Evolutionary conservation across 495 filamentous ascomycete species (phyloP).

Genomic region (Lasiosphaeris hirsuta): DNA sequence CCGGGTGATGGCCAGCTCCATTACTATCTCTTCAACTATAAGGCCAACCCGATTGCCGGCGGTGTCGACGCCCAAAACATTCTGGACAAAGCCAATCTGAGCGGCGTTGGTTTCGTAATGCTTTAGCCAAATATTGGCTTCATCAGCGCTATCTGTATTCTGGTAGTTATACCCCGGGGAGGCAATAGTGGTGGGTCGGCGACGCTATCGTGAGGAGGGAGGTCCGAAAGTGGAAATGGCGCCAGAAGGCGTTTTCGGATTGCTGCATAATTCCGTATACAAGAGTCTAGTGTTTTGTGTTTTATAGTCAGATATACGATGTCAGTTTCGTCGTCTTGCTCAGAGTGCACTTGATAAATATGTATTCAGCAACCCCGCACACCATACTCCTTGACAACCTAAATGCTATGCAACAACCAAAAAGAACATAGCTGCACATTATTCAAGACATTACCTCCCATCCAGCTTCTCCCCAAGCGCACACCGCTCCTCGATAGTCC

Average conservation of each 20-base stretch:
- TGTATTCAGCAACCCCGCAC: too few relatives aligned
- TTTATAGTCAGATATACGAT: too few relatives aligned
- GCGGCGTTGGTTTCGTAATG: conserved; percentile 89
- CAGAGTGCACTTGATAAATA: too few relatives aligned
- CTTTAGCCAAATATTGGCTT: conserved; percentile 39
- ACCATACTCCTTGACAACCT: too few relatives aligned
- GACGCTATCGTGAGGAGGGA: too few relatives aligned
- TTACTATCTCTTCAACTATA: conserved; percentile 97
- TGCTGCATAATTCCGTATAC: too few relatives aligned
- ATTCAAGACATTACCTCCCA: conserved; percentile 11
- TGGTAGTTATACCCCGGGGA: background rate
- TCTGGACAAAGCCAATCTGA: conserved; percentile 68
- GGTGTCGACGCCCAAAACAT: conserved; percentile 77
- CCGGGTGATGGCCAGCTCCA: conserved; percentile 90
- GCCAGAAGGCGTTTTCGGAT: too few relatives aligned
- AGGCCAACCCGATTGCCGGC: conserved; percentile 72
- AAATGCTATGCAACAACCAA: background rate
- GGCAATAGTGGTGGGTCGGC: too few relatives aligned
- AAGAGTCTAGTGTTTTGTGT: too few relatives aligned
- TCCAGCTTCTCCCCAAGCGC: conserved; percentile 35
- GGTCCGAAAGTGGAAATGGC: too few relatives aligned
- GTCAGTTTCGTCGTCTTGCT: too few relatives aligned
- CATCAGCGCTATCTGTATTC: too few relatives aligned
- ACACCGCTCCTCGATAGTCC: conserved; percentile 52
- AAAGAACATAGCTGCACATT: background rate